These are phyloP conservation scores for Dendrostoma leiphaemia DNA, from an alignment of 2,329 filamentous ascomycete species.

Conservation along the genomic window DNA sequence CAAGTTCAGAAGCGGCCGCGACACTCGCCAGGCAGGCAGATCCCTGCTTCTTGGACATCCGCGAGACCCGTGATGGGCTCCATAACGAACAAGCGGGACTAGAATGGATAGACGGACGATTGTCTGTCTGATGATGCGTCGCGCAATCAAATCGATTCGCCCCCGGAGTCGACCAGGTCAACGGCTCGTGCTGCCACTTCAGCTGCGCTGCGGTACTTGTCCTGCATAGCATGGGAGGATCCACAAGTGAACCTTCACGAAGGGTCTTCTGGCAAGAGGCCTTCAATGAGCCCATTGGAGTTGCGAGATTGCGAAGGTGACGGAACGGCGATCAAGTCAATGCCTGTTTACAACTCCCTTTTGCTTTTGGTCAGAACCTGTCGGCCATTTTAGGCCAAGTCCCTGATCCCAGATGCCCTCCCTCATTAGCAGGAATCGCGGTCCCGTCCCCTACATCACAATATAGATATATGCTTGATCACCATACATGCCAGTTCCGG, in stretches of 20 bases:
- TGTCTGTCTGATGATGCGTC: conserved; percentile 20
- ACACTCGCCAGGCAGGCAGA: conserved; percentile 10
- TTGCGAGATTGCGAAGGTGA: not conserved
- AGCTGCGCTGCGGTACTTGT: conserved; percentile 17
- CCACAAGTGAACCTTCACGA: conserved; percentile 1
- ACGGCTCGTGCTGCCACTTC: conserved; percentile 9
- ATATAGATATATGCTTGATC: not conserved
- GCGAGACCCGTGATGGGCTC: conserved; percentile 15
- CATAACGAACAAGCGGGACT: conserved; percentile 5
- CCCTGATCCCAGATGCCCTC: not conserved
- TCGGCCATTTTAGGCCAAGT: not conserved
- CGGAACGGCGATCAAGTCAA: conserved; percentile 6
- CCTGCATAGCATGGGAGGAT: conserved; percentile 19
- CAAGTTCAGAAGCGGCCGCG: conserved; percentile 6
- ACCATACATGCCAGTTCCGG: not conserved
- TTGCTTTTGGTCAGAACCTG: not conserved
- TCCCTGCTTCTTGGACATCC: conserved; percentile 11
- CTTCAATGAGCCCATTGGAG: not conserved
- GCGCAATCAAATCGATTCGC: conserved; percentile 12
- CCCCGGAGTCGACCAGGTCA: conserved; percentile 1
- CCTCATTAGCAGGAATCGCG: not conserved
- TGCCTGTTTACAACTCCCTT: not conserved
- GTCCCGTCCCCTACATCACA: not conserved
- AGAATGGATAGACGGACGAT: not conserved
- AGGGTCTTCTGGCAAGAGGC: not conserved